Base-by-base conservation (phyloP, 352 stramenopile genomes). In the Phytophthora podocarpi region DNA sequence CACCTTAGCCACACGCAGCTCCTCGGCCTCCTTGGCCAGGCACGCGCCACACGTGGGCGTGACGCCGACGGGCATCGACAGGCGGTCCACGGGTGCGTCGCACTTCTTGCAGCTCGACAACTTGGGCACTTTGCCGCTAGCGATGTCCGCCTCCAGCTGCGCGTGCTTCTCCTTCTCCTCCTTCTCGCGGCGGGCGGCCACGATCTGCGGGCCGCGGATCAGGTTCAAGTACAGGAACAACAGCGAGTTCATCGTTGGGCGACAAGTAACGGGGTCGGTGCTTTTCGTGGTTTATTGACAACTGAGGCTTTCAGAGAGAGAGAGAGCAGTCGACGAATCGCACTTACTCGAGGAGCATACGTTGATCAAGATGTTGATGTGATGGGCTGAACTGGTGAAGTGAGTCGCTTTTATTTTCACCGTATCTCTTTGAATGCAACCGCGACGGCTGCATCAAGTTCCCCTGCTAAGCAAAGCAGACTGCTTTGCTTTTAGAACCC, bases 221-320 rank as follows among this genome's bases (percentile, higher is more conserved):
- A 90, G 55, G 67, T 85, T 90, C 36, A 93, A 68, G 67, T 93
- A 93, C 61, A 93, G 70, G 58, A 91, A 74, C 26, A 93, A 65
- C 32, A 93, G 60, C 55, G 78, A 87, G 74, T 93, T 93, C 84
- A 93, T 93, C 20, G 47, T 34, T 36, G 12, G 5, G 15, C 23
- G 11, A 31, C 13, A 12, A 11, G 23, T 8, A 15, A 18, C n/a
- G 9, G 6, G 27, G 21, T 30, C 39, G 18, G 21, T 8, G 34
- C 11, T 31, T 24, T 49, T 59, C 7, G 35, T 51, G 57, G 26
- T 59, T 53, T 64, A 53, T 60, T 70, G 61, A 59, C 45, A 70
- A 70, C 24, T 70, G 61, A 54, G 30, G 42, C 23, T 50, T 50
- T 27, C 16, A 37, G n/a, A n/a, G n/a, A n/a, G n/a, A 35, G 20